Evolutionary conservation across 2,329 filamentous ascomycete species (phyloP).

Genomic region (Fusarium fujikuroi): DNA sequence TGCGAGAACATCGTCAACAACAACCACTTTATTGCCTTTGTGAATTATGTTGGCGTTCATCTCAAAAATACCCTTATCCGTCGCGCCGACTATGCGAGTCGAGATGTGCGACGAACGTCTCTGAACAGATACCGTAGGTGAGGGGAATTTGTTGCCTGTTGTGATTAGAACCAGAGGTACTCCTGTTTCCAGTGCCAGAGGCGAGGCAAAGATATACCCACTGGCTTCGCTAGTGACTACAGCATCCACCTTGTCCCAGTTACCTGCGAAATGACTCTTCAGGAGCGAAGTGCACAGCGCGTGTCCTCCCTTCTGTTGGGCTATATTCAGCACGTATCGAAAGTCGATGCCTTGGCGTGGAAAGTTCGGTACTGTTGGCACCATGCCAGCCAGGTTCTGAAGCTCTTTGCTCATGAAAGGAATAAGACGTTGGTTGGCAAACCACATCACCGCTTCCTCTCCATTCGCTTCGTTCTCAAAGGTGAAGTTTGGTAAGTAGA

Average conservation of each 20-base stretch:
- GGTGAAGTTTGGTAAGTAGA: conserved; percentile 55
- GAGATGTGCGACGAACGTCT: conserved; percentile 66
- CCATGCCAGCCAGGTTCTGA: conserved; percentile 60
- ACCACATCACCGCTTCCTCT: conserved; percentile 49
- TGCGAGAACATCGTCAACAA: conserved; percentile 68
- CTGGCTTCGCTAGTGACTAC: conserved; percentile 67
- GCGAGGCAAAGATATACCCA: conserved; percentile 65
- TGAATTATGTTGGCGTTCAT: conserved; percentile 58
- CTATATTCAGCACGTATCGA: conserved; percentile 67
- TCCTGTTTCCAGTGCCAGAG: conserved; percentile 55
- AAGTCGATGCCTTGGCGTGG: conserved; percentile 64
- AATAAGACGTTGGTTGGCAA: conserved; percentile 56
- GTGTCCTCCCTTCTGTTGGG: conserved; percentile 62
- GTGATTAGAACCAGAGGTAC: conserved; percentile 63
- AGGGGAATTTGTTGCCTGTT: conserved; percentile 67
- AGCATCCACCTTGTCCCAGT: conserved; percentile 58
- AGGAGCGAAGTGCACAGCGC: conserved; percentile 62
- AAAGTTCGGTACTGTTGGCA: conserved; percentile 59
- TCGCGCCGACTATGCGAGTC: conserved; percentile 46
- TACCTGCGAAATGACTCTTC: conserved; percentile 54
- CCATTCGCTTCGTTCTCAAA: conserved; percentile 64
- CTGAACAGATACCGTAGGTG: conserved; percentile 60
- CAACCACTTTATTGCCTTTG: conserved; percentile 57
- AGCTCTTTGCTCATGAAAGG: conserved; percentile 60
- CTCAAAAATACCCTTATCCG: conserved; percentile 56